These are phyloP conservation scores for Termitomyces sp. DNA, from an alignment of 768 basidiomycete genomes.

Conservation along the genomic window DNA sequence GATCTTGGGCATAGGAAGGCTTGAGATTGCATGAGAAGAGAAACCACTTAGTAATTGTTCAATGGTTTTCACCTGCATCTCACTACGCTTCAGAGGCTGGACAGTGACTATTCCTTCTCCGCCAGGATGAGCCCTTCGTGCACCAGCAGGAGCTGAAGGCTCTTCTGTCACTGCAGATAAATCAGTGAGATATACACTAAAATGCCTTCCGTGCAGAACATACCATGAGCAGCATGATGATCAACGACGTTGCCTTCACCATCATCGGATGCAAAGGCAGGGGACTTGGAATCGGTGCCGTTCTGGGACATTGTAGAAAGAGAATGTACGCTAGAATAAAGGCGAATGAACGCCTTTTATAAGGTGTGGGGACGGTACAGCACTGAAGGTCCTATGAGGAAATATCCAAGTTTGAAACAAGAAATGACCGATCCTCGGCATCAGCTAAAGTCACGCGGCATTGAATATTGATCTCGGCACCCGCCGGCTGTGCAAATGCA, in stretches of 20 bases:
- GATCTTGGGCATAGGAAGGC: slow-evolving; percentile 91
- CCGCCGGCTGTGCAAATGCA: too few species aligned
- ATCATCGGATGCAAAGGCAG: slow-evolving; percentile 38
- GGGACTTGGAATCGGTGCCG: slow-evolving; percentile 51
- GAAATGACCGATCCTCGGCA: background rate
- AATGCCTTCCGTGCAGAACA: slow-evolving; percentile 17
- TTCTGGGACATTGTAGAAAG: slow-evolving; percentile 19
- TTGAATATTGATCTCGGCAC: too few species aligned
- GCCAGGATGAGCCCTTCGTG: slow-evolving; percentile 23
- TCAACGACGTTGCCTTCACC: slow-evolving; percentile 64
- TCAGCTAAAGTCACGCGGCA: background rate
- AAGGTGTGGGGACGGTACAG: slow-evolving; percentile 5
- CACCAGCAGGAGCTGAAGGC: slow-evolving; percentile 22
- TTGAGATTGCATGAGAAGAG: slow-evolving; percentile 25
- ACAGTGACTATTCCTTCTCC: slow-evolving; percentile 61
- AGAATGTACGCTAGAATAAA: background rate
- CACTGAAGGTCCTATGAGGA: background rate
- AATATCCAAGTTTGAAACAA: background rate
- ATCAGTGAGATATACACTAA: background rate
- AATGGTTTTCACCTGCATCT: slow-evolving; percentile 70
- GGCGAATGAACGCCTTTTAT: slow-evolving; percentile 10
- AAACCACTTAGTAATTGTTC: background rate
- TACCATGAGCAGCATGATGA: slow-evolving; percentile 65
- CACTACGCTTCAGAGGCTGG: slow-evolving; percentile 79
- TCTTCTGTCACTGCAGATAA: slow-evolving; percentile 63